phyloP scores from a whole-genome alignment of 2,329 filamentous ascomycete genomes.

The Fusarium sp. region DNA sequence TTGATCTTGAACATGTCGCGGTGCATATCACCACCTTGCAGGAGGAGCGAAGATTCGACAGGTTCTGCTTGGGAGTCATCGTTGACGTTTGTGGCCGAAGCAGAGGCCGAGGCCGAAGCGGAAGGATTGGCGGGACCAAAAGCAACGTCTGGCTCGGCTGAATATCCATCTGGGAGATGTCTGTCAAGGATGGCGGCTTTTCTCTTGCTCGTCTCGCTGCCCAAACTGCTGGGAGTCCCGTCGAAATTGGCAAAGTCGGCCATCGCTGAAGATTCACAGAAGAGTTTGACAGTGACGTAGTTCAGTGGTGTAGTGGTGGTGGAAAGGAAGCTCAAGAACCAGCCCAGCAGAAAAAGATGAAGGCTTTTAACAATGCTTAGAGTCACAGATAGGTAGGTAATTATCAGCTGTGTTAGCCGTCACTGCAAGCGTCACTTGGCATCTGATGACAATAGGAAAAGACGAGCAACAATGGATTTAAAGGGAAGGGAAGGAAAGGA shows the following conservation, averaged over 20 bases:
- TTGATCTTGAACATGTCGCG: conserved; percentile 82
- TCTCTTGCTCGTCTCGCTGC: conserved; percentile 47
- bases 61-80: conserved; percentile 54
- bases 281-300: conserved; percentile 32
- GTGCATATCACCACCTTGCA: conserved; percentile 83
- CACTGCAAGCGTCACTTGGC: conserved; percentile 31
- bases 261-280: conserved; percentile 41
- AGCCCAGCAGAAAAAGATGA: neutral
- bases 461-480: conserved; percentile 15
- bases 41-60: conserved; percentile 72
- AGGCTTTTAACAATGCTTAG: conserved; percentile 3
- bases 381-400: conserved; percentile 9
- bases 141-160: conserved; percentile 55
- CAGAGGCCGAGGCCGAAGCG: conserved; percentile 23
- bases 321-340: conserved; percentile 14
- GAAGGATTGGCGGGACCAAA: conserved; percentile 34
- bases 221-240: conserved; percentile 45
- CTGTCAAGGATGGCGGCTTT: conserved; percentile 55
- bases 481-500: neutral
- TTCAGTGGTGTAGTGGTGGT: neutral
- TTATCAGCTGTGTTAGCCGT: conserved; percentile 28
- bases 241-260: conserved; percentile 46
- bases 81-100: conserved; percentile 33
- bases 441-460: conserved; percentile 11
- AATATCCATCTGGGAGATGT: conserved; percentile 56